Conservation (phyloP, 495 filamentous ascomycete genomes). For the Penicillium alfredii region DNA sequence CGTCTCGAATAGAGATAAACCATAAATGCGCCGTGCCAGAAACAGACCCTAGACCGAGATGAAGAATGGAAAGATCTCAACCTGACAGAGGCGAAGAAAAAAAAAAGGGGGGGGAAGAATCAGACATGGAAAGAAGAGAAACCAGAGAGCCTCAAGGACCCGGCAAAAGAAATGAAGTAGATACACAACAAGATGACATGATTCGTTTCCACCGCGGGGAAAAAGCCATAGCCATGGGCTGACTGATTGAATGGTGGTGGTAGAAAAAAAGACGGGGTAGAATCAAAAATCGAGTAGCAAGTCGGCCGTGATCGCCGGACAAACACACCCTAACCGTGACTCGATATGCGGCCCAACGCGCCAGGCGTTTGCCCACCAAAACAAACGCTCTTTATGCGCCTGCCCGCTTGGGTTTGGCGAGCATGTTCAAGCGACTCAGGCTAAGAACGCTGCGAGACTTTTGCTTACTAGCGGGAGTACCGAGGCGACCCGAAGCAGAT, state of each 20-base stretch:
- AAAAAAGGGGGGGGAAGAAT: conserved; percentile 8
- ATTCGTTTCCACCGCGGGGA: conserved; percentile 6
- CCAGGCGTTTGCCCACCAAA: conserved; percentile 7
- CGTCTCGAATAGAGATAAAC: too few species aligned
- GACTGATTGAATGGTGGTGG: too few species aligned
- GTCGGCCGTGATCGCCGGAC: conserved; percentile 2
- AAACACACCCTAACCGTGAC: neutral
- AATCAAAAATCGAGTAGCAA: neutral
- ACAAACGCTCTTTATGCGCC: conserved; percentile 11
- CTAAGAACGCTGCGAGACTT: conserved; percentile 37
- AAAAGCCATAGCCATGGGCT: too few species aligned
- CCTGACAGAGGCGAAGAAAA: conserved; percentile 2
- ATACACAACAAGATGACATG: conserved; percentile 14
- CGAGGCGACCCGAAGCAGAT: conserved; percentile 25
- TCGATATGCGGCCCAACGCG: conserved; percentile 7
- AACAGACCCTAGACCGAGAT: too few species aligned
- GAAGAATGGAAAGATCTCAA: too few species aligned
- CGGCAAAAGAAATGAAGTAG: too few species aligned
- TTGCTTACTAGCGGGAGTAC: conserved; percentile 30
- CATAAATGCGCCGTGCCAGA: conserved; percentile 14
- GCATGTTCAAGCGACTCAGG: conserved; percentile 46
- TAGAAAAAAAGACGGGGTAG: conserved; percentile 1
- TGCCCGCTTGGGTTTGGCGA: conserved; percentile 46
- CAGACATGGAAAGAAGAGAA: conserved; percentile 2
- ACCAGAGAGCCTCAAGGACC: neutral